Percentiles rank a stretch among this genome's conserved stretches.
These are phyloP conservation scores for Entomortierella chlamydospora DNA, from an alignment of 192 early-diverging fungal genomes.

Conservation along the genomic window DNA sequence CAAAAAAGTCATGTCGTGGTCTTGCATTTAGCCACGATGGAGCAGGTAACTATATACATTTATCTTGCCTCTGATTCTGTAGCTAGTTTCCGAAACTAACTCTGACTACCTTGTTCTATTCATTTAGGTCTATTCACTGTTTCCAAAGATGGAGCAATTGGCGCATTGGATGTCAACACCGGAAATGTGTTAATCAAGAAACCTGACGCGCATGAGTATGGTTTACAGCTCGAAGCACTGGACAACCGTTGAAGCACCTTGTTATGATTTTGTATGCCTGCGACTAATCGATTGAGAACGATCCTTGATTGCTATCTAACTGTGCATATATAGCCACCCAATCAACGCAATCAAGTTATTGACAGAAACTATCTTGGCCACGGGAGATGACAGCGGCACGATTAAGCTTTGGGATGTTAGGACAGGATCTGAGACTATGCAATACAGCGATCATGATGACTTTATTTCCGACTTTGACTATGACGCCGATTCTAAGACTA, in stretches of 20 bases:
- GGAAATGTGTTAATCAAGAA: constrained; percentile 79
- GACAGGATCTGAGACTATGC: constrained; percentile 77
- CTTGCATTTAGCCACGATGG: constrained; percentile 87
- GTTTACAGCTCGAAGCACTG: background rate
- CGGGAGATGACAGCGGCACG: constrained; percentile 92
- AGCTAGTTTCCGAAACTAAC: background rate
- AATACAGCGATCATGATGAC: constrained; percentile 90
- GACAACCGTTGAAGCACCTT: no score
- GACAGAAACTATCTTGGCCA: constrained; percentile 83
- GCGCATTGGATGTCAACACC: constrained; percentile 79
- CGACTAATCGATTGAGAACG: background rate
- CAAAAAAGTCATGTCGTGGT: constrained; percentile 90
- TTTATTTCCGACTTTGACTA: constrained; percentile 91
- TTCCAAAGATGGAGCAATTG: constrained; percentile 89
- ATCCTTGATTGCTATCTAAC: background rate
- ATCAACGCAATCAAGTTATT: constrained; percentile 82
- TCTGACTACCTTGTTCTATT: constrained; percentile 1
- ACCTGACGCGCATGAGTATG: constrained; percentile 86
- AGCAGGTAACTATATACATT: constrained; percentile 42
- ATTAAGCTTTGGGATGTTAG: constrained; percentile 97
- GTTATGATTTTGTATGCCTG: background rate
- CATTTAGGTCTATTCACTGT: constrained; percentile 76
- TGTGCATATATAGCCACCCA: constrained; percentile 63
- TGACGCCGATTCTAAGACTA: constrained; percentile 74
- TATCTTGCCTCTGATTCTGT: background rate